Base-by-base conservation (phyloP, 2,329 filamentous ascomycete genomes). In the Didymellaceae sp. region DNA sequence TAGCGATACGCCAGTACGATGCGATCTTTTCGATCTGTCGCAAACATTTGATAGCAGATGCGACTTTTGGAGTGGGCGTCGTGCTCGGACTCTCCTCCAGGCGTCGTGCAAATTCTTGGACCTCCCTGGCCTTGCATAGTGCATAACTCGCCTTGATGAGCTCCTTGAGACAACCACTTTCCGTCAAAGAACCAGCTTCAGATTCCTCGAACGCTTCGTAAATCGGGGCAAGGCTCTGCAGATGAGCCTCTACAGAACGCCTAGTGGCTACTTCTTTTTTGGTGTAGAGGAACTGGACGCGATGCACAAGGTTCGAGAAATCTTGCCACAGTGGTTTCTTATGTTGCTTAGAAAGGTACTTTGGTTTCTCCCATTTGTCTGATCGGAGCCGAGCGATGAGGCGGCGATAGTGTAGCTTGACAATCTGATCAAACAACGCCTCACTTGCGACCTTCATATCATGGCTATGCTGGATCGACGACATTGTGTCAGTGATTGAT, bases 21-120 rank as follows among this genome's bases (percentile, higher is more conserved):
- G 41, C 48, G 18, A 51, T 45, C 48, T 51, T 51, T 11, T 51
- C 48, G 14, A 51, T 42, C 14, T 51, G 48, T 21, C 42, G 41
- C 5, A 51, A 31, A 14, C 48, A 51, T 17, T 51, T 51, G 35
- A 51, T 51, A 9, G 48, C 48, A n/a, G 48, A 51, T 35, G 41
- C 48, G 1, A 51, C 41, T n/a, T 51, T 51, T 11, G 48, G 30
- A 14, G 48, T 51, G 9, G 48, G 48, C 22, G 41, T 45, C 2
- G 41, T 37, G 16, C 30, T 42, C 11, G 37, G 34, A 10, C 48
- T 51, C 9, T 28, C 16, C 18, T 45, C 37, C 11, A 51, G 25
- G 24, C 48, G 48, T 30, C 20, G 42, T 17, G 37, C 48, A 30
- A 51, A 51, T 11, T 40, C 41, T 4, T 18, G 25, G 10, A 51